phyloP scores from a whole-genome alignment of 495 filamentous ascomycete genomes.

The Neurospora africana region DNA sequence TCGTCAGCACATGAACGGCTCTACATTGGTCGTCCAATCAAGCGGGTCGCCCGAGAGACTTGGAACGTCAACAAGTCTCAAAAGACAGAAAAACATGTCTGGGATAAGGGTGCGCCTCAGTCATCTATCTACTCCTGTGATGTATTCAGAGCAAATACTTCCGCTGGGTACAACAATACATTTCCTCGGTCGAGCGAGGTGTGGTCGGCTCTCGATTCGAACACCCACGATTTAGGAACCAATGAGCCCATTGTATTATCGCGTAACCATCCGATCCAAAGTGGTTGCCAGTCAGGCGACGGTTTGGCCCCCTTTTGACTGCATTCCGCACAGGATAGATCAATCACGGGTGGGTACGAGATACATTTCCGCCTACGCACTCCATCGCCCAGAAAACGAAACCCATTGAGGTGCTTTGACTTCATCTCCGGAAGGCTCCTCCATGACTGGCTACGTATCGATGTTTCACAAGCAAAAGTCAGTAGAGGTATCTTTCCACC shows the following conservation, averaged over 20 bases:
- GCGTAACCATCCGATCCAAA: not conserved
- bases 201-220: not conserved
- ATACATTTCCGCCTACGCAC: not conserved
- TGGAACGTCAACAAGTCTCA: not conserved
- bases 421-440: not conserved
- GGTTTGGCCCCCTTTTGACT: not conserved
- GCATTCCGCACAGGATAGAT: not conserved
- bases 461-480: not conserved
- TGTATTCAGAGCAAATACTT: not conserved
- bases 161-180: not conserved
- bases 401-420: not conserved
- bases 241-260: not conserved
- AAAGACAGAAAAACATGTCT: not conserved
- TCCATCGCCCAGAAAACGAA: not conserved
- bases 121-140: not conserved
- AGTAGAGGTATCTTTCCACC: too few relatives aligned
- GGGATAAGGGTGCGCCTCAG: not conserved
- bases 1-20: slow-evolving; percentile 14
- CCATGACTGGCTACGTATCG: not conserved
- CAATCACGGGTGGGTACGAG: not conserved
- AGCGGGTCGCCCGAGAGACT: not conserved
- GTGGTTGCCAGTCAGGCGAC: not conserved
- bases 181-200: not conserved
- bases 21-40: slow-evolving; percentile 13
- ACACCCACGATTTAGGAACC: not conserved